Percentiles rank a stretch among this genome's conserved stretches.
These are phyloP conservation scores for Scleroderma citrinum DNA, from an alignment of 768 basidiomycete genomes.

Conservation along the genomic window DNA sequence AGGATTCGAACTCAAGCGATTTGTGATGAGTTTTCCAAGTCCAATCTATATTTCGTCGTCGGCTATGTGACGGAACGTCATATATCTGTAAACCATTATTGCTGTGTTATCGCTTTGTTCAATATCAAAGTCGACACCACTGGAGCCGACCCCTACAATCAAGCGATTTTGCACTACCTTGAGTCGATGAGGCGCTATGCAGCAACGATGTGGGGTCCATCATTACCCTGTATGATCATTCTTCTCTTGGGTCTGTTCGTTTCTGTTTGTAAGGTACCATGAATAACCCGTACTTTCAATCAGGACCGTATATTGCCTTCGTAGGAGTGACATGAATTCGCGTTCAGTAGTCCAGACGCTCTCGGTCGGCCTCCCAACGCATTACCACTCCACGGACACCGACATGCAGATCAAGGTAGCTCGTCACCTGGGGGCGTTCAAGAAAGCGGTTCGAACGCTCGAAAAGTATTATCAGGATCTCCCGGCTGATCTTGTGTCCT, in stretches of 20 bases:
- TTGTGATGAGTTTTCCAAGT: not conserved
- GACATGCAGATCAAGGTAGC: no score
- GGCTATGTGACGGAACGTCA: slow-evolving; percentile 10
- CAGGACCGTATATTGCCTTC: slow-evolving; percentile 24
- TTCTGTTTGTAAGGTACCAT: not conserved
- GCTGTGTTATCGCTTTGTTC: slow-evolving; percentile 16
- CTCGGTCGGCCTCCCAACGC: slow-evolving; percentile 17
- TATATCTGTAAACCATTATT: slow-evolving; percentile 12
- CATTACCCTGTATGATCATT: slow-evolving; percentile 21
- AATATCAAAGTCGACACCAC: slow-evolving; percentile 13
- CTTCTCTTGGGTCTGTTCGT: slow-evolving; percentile 18
- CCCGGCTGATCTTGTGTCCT: no score
- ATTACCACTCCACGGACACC: slow-evolving; percentile 16
- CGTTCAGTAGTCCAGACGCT: slow-evolving; percentile 22
- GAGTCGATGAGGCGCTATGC: slow-evolving; percentile 7
- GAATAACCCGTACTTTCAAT: not conserved
- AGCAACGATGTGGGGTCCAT: slow-evolving; percentile 7
- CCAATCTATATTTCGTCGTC: not conserved
- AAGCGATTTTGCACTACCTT: slow-evolving; percentile 18
- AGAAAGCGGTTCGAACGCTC: no score
- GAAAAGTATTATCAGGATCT: no score
- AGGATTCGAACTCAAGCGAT: not conserved
- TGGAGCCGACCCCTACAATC: slow-evolving; percentile 22
- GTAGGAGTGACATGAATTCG: slow-evolving; percentile 20
- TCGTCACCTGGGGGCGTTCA: no score